These are phyloP conservation scores for Amaranthus hypochondriacus DNA, from an alignment of 148 eudicot genomes.

Conservation along the genomic window DNA sequence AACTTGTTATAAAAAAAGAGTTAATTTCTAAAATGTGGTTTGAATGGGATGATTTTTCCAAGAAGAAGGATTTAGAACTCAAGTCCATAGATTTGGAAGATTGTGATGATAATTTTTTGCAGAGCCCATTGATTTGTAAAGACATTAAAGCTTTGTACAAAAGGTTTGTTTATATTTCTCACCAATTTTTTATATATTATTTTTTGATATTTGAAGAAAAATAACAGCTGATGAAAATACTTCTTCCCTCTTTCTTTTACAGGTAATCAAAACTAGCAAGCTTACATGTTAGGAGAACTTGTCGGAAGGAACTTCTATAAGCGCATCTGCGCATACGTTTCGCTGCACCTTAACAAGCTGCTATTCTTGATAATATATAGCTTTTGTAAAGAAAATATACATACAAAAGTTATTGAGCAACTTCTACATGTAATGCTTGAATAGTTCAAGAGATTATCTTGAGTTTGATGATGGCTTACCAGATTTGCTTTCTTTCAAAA, in stretches of 20 bases:
- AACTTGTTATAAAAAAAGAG: conserved; percentile 74
- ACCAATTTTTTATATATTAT: not conserved
- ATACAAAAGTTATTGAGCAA: no score
- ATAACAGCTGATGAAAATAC: not conserved
- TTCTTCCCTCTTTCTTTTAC: conserved; percentile 5
- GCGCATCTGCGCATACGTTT: no score
- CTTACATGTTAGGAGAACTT: not conserved
- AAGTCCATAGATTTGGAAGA: conserved; percentile 38
- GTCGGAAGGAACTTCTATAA: not conserved
- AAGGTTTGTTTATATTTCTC: conserved; percentile 40
- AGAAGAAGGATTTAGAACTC: conserved; percentile 44
- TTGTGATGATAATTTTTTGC: conserved; percentile 63
- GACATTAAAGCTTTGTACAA: conserved; percentile 48
- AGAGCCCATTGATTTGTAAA: conserved; percentile 40
- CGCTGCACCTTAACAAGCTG: no score
- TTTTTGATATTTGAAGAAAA: not conserved
- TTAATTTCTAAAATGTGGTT: conserved; percentile 85
- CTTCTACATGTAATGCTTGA: no score
- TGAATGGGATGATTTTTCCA: conserved; percentile 64
- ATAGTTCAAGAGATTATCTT: no score
- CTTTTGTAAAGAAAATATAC: no score
- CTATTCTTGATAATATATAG: no score
- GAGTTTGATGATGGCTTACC: no score
- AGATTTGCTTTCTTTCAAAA: no score
- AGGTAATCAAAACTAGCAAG: not conserved